These are phyloP conservation scores for Pseudogymnoascus sp. DNA, from an alignment of 2,329 filamentous ascomycete species.

Conservation along the genomic window DNA sequence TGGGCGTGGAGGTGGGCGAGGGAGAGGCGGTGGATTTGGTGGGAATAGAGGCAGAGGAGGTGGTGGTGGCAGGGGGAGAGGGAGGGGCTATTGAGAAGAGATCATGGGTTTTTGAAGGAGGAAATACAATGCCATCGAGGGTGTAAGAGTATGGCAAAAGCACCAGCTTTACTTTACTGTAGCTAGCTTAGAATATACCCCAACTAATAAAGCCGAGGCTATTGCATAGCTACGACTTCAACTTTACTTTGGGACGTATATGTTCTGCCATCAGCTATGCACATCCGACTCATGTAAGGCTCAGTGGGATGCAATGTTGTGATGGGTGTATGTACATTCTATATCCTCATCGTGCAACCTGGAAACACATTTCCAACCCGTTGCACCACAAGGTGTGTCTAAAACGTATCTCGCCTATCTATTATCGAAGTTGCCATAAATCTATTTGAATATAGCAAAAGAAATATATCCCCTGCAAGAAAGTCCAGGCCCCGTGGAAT, in stretches of 20 bases:
- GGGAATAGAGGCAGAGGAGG: neutral
- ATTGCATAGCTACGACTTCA: neutral
- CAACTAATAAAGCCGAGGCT: constrained; percentile 3
- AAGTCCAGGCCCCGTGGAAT: constrained; percentile 10
- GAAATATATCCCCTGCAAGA: constrained; percentile 1
- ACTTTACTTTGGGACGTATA: constrained; percentile 2
- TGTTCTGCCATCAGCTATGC: constrained; percentile 5
- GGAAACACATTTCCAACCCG: neutral
- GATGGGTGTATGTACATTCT: constrained; percentile 1
- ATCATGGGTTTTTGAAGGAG: neutral
- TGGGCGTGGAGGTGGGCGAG: constrained; percentile 27
- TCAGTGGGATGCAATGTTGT: neutral
- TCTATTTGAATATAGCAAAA: neutral
- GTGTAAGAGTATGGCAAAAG: neutral
- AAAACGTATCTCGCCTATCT: neutral
- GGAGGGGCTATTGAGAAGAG: neutral
- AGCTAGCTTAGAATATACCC: neutral
- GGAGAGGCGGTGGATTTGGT: neutral
- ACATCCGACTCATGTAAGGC: neutral
- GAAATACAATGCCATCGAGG: neutral
- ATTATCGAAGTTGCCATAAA: neutral
- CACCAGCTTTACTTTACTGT: neutral
- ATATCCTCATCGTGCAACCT: neutral
- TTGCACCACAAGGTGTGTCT: neutral
- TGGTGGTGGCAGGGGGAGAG: neutral